phyloP scores from a whole-genome alignment of 2,329 filamentous ascomycete genomes.

The Colletotrichum phormii region DNA sequence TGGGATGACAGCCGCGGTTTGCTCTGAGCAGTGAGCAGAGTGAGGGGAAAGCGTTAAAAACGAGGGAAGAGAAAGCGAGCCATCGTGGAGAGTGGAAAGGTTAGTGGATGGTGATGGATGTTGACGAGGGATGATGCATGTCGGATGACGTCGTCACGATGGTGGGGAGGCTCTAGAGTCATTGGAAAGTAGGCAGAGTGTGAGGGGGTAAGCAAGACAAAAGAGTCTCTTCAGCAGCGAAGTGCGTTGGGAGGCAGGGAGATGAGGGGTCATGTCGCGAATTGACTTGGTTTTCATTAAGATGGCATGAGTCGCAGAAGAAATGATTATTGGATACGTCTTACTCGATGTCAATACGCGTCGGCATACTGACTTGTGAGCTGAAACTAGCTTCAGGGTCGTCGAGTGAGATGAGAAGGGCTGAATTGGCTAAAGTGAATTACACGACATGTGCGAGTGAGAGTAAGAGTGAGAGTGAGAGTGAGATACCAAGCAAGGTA shows the following conservation, averaged over 20 bases:
- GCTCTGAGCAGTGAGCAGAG: not conserved
- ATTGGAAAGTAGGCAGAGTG: not conserved
- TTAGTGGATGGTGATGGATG: conserved; percentile 3
- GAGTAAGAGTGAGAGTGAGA: not conserved
- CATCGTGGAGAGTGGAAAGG: not conserved
- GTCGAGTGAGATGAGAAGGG: not conserved
- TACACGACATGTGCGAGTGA: not conserved
- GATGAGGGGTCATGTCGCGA: not conserved
- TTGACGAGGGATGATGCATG: conserved; percentile 29
- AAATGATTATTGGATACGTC: not conserved
- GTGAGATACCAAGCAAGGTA: not conserved
- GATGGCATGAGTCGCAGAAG: not conserved
- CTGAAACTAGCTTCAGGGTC: not conserved
- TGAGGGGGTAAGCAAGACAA: not conserved
- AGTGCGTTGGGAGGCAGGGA: not conserved
- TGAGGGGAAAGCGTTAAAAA: not conserved
- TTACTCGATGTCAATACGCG: no score
- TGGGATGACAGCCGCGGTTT: conserved; percentile 15
- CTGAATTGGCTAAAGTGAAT: not conserved
- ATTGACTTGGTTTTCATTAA: not conserved
- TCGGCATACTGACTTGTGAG: not conserved
- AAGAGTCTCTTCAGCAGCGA: not conserved
- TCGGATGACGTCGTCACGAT: conserved; percentile 34
- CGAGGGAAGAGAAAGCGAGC: not conserved
- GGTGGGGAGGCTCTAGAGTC: not conserved